Base-by-base conservation (phyloP, 805 yeast genomes). In the Teunomyces kruisii region DNA sequence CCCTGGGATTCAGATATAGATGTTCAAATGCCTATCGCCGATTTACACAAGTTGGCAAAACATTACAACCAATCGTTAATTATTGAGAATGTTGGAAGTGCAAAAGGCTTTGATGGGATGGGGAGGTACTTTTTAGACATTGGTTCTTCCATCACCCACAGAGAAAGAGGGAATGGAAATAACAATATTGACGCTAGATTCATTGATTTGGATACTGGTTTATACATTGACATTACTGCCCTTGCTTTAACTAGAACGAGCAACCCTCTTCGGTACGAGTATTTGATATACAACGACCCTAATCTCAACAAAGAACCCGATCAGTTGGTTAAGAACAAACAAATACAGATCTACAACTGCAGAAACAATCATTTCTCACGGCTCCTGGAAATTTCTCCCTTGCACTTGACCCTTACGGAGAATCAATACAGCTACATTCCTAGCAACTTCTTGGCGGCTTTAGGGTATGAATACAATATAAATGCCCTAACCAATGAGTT, bases 81-180 rank as follows among this genome's bases (percentile, higher is more conserved):
- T 9, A 45, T 58, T 8, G 61, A 58, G 38, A 51, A 50, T 19
- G 36, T 44, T 9, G 48, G 32, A 4, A 26, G 44, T 1, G 28
- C 38, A 6, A 31, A 29, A 6, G 57, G 56, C 27, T 57, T 57
- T 39, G 53, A 54, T 39, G 61, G 56, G 9, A 27, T 42, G 33
- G 53, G 52, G 4, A 40, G 64, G n/a, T 60, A 51, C 48, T 60
- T 58, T 39, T 44, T 60, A 22, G 64, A 60, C 33, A 56, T 61
- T 16, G 60, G 59, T 12, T 51, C 56, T 12, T 56, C 52, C 32
- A 51, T 60, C 35, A 51, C 61, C 19, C 50, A 53, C 33, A 42
- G 64, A 15, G 61, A 58, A 0, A 72, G 73, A 42, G 88, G 82
- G 1, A 82, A 79, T 53, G 86, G 85, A 0, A 38, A 31, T 32